Conservation (phyloP, 2,329 filamentous ascomycete species). For the Tympanopsis confertula region DNA sequence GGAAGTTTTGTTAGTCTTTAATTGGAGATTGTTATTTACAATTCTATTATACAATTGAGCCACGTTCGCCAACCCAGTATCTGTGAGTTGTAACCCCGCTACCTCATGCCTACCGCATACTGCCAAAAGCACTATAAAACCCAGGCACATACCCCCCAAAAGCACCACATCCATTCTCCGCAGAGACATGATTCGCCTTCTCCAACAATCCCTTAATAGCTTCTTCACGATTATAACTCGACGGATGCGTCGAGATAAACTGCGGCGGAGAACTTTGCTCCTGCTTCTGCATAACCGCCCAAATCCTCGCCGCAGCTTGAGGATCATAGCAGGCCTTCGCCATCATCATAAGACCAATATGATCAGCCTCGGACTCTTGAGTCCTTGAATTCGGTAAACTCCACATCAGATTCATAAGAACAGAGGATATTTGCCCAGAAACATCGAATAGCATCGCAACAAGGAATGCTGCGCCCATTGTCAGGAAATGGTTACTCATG, state of each 20-base stretch:
- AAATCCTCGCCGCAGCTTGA: slow-evolving; percentile 34
- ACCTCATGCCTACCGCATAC: too few species aligned
- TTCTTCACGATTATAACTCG: slow-evolving; percentile 39
- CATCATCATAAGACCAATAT: slow-evolving; percentile 54
- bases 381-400: slow-evolving; percentile 39
- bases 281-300: slow-evolving; percentile 35
- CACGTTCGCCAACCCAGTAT: too few species aligned
- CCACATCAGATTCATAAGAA: slow-evolving; percentile 35
- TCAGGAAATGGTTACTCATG: slow-evolving; percentile 29
- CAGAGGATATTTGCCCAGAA: slow-evolving; percentile 20
- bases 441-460: slow-evolving; percentile 22
- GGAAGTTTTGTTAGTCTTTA: too few species aligned
- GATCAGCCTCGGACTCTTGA: slow-evolving; percentile 50
- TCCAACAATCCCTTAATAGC: slow-evolving; percentile 38
- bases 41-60: too few species aligned
- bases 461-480: slow-evolving; percentile 13
- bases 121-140: too few species aligned
- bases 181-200: slow-evolving; percentile 22
- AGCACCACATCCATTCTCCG: slow-evolving; percentile 11
- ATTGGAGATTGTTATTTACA: too few species aligned
- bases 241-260: slow-evolving; percentile 49
- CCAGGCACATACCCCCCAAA: too few species aligned
- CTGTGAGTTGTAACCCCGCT: too few species aligned
- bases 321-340: slow-evolving; percentile 48
- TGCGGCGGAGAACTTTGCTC: slow-evolving; percentile 34